Conservation (phyloP, 2,329 filamentous ascomycete genomes). For the Chaetomium globosum region DNA sequence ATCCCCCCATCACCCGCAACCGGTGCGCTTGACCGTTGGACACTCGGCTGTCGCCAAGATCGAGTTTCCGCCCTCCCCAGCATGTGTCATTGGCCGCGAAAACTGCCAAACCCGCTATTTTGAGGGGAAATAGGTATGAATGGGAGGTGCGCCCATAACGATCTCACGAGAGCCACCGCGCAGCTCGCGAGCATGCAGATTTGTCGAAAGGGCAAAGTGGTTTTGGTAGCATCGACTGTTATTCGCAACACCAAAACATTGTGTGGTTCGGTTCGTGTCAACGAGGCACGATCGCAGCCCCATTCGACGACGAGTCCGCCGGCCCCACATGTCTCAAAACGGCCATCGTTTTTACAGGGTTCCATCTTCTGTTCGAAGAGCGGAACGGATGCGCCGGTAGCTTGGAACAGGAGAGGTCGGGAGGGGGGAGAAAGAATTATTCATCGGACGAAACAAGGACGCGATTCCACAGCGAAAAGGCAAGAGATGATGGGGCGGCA, state of each 20-base stretch:
- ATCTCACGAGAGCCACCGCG: slow-evolving; percentile 4
- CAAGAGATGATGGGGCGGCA: slow-evolving; percentile 7
- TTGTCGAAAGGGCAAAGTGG: not conserved
- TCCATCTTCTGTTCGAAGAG: slow-evolving; percentile 2
- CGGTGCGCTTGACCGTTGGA: slow-evolving; percentile 13
- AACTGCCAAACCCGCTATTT: slow-evolving; percentile 16
- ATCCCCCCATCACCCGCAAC: slow-evolving; percentile 7
- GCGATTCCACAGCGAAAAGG: not conserved
- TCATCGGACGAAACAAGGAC: slow-evolving; percentile 11
- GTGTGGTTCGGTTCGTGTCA: slow-evolving; percentile 22
- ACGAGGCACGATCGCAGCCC: slow-evolving; percentile 21
- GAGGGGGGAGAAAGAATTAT: not conserved
- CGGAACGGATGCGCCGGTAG: not conserved
- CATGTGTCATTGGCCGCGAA: slow-evolving; percentile 18
- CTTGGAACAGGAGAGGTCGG: slow-evolving; percentile 5
- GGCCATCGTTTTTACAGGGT: slow-evolving; percentile 1
- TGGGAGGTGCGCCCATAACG: slow-evolving; percentile 18
- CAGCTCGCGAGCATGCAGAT: slow-evolving; percentile 23
- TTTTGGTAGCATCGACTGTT: slow-evolving; percentile 21
- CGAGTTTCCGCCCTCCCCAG: slow-evolving; percentile 3
- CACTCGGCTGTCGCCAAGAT: slow-evolving; percentile 28
- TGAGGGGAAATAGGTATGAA: slow-evolving; percentile 4
- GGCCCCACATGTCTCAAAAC: slow-evolving; percentile 17
- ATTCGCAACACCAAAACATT: slow-evolving; percentile 28
- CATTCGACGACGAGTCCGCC: slow-evolving; percentile 29